Evolutionary conservation across 495 filamentous ascomycete species (phyloP).

Genomic region (Choiromyces venosus): DNA sequence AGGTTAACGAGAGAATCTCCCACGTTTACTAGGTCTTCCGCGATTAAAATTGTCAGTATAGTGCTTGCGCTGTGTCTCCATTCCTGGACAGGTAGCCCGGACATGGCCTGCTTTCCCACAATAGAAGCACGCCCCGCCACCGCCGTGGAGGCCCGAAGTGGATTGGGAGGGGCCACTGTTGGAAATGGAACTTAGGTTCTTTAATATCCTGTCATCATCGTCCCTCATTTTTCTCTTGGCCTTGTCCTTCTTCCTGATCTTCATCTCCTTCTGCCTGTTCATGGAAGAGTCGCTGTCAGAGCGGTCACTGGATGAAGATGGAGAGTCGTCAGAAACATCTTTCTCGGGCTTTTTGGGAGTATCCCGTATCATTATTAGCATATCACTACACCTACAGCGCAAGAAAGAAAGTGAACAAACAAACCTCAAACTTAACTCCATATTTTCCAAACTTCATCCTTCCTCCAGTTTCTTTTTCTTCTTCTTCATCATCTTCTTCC

Average conservation of each 20-base stretch:
- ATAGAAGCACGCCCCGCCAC: constrained; percentile 18
- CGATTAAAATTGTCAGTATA: not conserved
- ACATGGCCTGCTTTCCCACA: constrained; percentile 29
- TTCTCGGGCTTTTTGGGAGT: constrained; percentile 2
- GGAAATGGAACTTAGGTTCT: constrained; percentile 30
- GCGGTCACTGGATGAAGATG: constrained; percentile 3
- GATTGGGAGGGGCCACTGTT: constrained; percentile 14
- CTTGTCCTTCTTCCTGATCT: constrained; percentile 6
- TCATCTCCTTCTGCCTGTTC: not conserved
- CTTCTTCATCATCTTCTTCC: constrained; percentile 13
- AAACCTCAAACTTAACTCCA: constrained; percentile 25
- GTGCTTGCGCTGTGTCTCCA: constrained; percentile 1
- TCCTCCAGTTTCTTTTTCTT: constrained; percentile 7
- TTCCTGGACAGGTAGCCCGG: constrained; percentile 18
- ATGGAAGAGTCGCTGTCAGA: not conserved
- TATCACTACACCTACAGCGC: not conserved
- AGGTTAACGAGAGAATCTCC: not conserved
- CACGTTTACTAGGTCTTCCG: not conserved
- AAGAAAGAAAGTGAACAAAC: not conserved
- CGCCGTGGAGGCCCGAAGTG: not conserved
- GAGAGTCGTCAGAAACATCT: not conserved
- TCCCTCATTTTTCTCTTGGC: not conserved
- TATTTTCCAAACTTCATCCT: constrained; percentile 40
- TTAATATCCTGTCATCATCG: not conserved
- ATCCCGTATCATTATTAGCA: not conserved